Evolutionary conservation across 345 rosid species (phyloP).

Genomic region (Dimocarpus longan): DNA sequence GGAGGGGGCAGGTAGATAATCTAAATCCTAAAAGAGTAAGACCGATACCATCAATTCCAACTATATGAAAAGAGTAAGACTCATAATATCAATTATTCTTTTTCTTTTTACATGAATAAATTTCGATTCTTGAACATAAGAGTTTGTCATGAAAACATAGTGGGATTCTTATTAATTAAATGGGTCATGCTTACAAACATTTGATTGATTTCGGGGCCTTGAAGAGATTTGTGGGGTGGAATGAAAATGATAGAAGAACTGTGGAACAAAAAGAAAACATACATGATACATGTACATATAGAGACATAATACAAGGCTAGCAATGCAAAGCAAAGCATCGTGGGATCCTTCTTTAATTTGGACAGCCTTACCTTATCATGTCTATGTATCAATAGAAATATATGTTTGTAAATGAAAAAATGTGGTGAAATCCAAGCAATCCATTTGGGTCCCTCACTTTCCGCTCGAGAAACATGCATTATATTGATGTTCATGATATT

Average conservation of each 20-base stretch:
- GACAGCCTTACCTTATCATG: slow-evolving; percentile 4
- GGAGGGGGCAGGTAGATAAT: too few relatives aligned
- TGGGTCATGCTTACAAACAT: not conserved
- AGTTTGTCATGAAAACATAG: not conserved
- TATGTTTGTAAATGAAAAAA: slow-evolving; percentile 15
- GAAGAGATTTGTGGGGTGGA: not conserved
- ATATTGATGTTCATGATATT: slow-evolving; percentile 13
- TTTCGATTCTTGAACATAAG: not conserved
- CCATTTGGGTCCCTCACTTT: slow-evolving; percentile 35
- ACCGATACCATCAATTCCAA: not conserved
- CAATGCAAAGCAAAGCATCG: not conserved
- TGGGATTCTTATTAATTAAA: not conserved
- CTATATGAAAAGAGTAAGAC: too few relatives aligned
- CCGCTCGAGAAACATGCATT: slow-evolving; percentile 7
- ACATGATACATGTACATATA: too few relatives aligned
- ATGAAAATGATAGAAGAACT: not conserved
- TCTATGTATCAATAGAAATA: not conserved
- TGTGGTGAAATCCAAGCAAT: slow-evolving; percentile 86
- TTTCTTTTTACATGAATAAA: not conserved
- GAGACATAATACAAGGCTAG: not conserved
- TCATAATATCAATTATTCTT: too few relatives aligned
- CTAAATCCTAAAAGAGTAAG: too few relatives aligned
- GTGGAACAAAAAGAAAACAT: not conserved
- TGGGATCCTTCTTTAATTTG: not conserved
- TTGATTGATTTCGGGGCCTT: not conserved